Conservation (phyloP, 768 basidiomycete species). For the Xanthoconium stramineum region DNA sequence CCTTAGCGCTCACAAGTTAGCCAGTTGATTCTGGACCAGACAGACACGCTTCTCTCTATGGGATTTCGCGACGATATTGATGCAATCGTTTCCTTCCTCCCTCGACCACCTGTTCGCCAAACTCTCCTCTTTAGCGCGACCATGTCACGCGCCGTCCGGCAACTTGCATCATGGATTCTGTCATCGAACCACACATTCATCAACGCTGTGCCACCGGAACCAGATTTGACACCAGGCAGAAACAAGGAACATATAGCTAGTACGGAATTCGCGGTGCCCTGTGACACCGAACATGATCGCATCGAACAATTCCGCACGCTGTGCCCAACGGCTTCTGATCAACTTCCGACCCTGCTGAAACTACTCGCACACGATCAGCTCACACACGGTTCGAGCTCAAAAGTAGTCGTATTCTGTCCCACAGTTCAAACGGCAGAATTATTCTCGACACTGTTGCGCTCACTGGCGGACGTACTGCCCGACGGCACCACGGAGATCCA, state of each 20-base stretch:
- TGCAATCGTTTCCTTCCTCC: slow-evolving; percentile 62
- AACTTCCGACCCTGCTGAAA: slow-evolving; percentile 75
- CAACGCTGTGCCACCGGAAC: slow-evolving; percentile 61
- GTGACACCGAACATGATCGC: slow-evolving; percentile 45
- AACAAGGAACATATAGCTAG: not conserved
- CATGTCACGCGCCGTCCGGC: slow-evolving; percentile 65
- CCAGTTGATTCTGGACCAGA: slow-evolving; percentile 88
- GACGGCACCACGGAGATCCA: slow-evolving; percentile 55
- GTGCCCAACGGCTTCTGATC: slow-evolving; percentile 59
- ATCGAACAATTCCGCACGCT: slow-evolving; percentile 83
- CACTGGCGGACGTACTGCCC: slow-evolving; percentile 48
- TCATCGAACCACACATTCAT: slow-evolving; percentile 64
- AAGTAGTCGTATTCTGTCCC: slow-evolving; percentile 78
- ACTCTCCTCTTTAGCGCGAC: slow-evolving; percentile 93
- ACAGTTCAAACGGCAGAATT: slow-evolving; percentile 86
- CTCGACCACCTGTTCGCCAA: slow-evolving; percentile 64
- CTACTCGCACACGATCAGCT: slow-evolving; percentile 90
- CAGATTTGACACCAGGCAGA: slow-evolving; percentile 31
- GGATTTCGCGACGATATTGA: slow-evolving; percentile 89
- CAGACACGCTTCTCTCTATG: slow-evolving; percentile 88
- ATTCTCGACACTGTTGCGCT: slow-evolving; percentile 58
- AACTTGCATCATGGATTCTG: slow-evolving; percentile 62
- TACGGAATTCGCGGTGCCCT: not conserved
- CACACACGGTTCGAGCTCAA: slow-evolving; percentile 58
- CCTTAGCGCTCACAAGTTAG: slow-evolving; percentile 4